Base-by-base conservation (phyloP, 139 green algal genomes). In the Chlamydomonas asymmetrica region DNA sequence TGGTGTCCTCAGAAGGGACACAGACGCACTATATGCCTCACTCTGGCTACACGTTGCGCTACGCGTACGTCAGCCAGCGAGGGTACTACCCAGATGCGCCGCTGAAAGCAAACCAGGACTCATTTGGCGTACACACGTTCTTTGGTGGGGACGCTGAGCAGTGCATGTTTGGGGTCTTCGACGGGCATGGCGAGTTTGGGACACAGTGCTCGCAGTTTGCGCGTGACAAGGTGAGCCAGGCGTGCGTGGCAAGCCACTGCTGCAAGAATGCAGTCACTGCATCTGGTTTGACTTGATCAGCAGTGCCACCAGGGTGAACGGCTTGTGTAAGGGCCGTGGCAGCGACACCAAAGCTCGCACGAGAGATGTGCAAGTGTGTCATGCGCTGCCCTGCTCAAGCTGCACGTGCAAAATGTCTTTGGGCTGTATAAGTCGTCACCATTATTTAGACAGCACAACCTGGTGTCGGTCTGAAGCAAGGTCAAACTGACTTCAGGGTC, bases 91-190 rank as follows among this genome's bases (percentile, higher is more conserved):
- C 95, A 2, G 88, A 97, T 25, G 81, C 85, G 0, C 86, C 89
- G 0, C 76, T 93, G 71, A 97, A 98, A 70, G 66, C 85, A 16
- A 98, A 98, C 76, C 95, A 99, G 84, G 96, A 98, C 76, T 76
- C 85, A 1, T 91, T 92, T 13, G 92, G 81, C 61, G 84, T 91
- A 4, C 66, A 87, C 18, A 82, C 84, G 13, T 52, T 82, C 16
- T 96, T 97, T 76, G 88, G 80, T 1, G 87, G 87, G 1, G 82
- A 91, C 43, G 49, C 88, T 5, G 88, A 95, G 57, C 81, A 93
- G 59, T 73, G 84, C 6, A 61, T 95, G 27, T 90, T 93, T 34
- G 87, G 85, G 22, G 94, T 98, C 9, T 98, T 96, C 80, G 96
- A 98, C 75, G 93, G 92, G 2, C 92, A 97, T 50, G 93, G 93